Evolutionary conservation across 2,329 filamentous ascomycete species (phyloP), one percentile per base, ranked within the genome.

Genomic region (Chrysosporium queenslandicum): DNA sequence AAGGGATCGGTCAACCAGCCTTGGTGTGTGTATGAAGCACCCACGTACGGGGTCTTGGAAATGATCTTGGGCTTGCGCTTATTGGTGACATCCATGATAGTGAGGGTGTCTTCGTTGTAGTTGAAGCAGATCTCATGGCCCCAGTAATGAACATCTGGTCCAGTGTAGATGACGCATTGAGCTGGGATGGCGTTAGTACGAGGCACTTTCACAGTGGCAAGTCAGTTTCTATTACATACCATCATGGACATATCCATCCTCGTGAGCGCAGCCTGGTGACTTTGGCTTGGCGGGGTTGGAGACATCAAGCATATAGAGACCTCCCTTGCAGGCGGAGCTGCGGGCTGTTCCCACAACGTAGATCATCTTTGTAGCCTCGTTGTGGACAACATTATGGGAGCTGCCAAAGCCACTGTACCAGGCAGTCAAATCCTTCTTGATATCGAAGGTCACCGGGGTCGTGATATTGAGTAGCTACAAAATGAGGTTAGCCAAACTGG

Each of bases 221-320:
- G 3, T 18, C 4, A 42, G 9, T 2, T 21, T 48, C 1, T 23
- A 47, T 5, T 40, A 18, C 56, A 51, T 52, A 58, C 56, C 78
- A 58, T 81, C 78, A 62, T 82, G 78, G 12, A 81, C 77, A 61
- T 82, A 81, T 34, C 77, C 78, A 60, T 81, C 78, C 16, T 71
- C 60, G 18, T 72, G 69, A 6, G 75, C 74, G 59, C 78, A 81
- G 40, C 78, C 79, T 5, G 76, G 74, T 20, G 68, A 73, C 12
- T 68, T 74, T 3, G 78, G 75, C 53, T 78, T 79, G 6, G 72
- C 64, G 11, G 77, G 71, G 56, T 80, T 72, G 3, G 69, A 70
- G 27, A 82, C 69, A 62, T 81, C 76, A 57, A 81, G 76, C 68
- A 80, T 79, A 65, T 79, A 79, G 47, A 81, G 68, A 8, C 79